Evolutionary conservation across 2,329 filamentous ascomycete species (phyloP).

Genomic region (Leptographium lundbergii): DNA sequence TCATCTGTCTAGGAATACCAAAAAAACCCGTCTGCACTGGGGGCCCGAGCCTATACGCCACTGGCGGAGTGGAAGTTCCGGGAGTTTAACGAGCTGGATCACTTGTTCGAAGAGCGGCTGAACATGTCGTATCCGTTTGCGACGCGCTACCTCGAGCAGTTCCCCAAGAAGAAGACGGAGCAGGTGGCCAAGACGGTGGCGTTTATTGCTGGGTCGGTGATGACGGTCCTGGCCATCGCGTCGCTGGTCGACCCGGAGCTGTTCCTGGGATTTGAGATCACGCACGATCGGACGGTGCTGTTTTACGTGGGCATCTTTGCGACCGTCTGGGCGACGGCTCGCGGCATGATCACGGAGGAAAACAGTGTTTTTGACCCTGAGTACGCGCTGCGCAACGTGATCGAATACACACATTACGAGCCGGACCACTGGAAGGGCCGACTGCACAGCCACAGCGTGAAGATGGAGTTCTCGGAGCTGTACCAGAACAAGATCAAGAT

Average conservation of each 20-base stretch:
- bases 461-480: constrained; percentile 74
- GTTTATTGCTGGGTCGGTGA: constrained; percentile 76
- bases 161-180: constrained; percentile 87
- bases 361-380: constrained; percentile 85
- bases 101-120: constrained; percentile 77
- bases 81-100: constrained; percentile 92
- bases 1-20: constrained; percentile 61
- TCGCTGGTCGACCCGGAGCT: constrained; percentile 84
- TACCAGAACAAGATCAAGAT: constrained; percentile 90
- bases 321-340: constrained; percentile 69
- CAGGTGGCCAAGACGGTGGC: constrained; percentile 74
- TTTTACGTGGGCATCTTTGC: constrained; percentile 83
- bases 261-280: constrained; percentile 86
- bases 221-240: constrained; percentile 71
- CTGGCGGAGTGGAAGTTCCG: constrained; percentile 96
- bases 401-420: constrained; percentile 85
- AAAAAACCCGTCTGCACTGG: constrained; percentile 77
- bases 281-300: constrained; percentile 72
- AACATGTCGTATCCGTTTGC: constrained; percentile 95
- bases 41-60: constrained; percentile 83
- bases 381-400: constrained; percentile 75
- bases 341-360: constrained; percentile 77
- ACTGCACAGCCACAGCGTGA: constrained; percentile 89
- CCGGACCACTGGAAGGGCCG: constrained; percentile 80
- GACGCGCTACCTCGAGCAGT: constrained; percentile 85